Conservation (phyloP, 176 grass and related monocot species). For the Bonia amplexicaulis region DNA sequence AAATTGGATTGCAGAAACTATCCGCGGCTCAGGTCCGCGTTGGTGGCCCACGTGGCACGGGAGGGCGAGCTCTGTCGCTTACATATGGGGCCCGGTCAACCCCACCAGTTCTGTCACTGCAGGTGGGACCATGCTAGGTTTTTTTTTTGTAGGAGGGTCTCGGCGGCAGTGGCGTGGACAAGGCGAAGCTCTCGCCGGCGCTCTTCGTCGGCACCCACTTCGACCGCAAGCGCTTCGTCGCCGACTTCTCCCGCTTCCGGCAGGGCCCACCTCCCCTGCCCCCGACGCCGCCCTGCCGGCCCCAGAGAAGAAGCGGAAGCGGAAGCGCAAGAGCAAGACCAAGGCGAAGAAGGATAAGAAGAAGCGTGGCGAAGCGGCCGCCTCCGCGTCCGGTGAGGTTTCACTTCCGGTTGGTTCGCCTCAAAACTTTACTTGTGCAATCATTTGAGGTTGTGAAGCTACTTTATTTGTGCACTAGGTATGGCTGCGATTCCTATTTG, state of each 20-base stretch:
- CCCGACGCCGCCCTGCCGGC: not conserved
- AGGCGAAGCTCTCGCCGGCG: constrained; percentile 48
- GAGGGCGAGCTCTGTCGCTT: not conserved
- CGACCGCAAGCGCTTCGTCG: constrained; percentile 67
- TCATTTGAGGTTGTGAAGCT: not conserved
- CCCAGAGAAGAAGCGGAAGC: constrained; percentile 60
- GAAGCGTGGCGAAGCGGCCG: constrained; percentile 31
- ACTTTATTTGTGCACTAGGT: constrained; percentile 44
- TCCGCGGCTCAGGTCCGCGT: not conserved
- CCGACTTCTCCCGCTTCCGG: constrained; percentile 60
- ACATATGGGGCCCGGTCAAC: not conserved
- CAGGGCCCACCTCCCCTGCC: not conserved
- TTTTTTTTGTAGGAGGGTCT: constrained; percentile 17
- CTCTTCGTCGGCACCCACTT: constrained; percentile 79
- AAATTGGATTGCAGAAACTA: not conserved
- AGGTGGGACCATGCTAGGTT: constrained; percentile 27
- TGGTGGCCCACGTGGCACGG: not conserved
- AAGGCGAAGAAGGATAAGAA: constrained; percentile 45
- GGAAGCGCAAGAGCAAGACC: constrained; percentile 51
- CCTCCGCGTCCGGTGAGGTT: constrained; percentile 11
- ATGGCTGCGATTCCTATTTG: constrained; percentile 72
- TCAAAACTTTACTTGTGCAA: not conserved
- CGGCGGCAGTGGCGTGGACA: constrained; percentile 40
- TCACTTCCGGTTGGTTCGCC: not conserved
- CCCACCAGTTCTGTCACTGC: not conserved